Evolutionary conservation across 768 basidiomycete species (phyloP), one percentile per base, ranked within the genome.

Genomic region (Asterophora lycoperdoides): DNA sequence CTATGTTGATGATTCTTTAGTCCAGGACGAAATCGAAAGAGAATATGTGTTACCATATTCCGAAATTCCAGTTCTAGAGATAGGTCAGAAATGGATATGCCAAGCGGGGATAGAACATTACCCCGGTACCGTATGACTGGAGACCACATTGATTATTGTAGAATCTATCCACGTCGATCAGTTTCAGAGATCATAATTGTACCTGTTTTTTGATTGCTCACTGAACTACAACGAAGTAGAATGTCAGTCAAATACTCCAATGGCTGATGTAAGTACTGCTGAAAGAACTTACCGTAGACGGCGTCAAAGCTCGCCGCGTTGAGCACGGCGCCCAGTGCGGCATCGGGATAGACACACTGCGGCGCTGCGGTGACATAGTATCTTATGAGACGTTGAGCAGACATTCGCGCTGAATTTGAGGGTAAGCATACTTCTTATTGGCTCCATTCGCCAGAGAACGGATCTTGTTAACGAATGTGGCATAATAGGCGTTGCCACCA

Each of bases 301-400:
- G 83, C 84, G 64, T 89, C 86, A 54, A 88, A 89, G 4, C 62
- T 72, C 9, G 78, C 84, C 1, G 71, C 57, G 57, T 85, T 78
- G 47, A 88, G 67, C 17, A 84, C 80, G 8, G 70, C 69, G 9
- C 81, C 76, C 5, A 88, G 65, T 39, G 76, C 73, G 6, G 73
- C 75, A 59, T 88, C 86, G 2, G 86, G 84, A 68, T 76, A 89
- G 4, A 83, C 80, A 56, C 86, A 88, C 61, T 72, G 84, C 26
- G 78, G 80, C 8, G 81, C 80, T 33, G 75, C 83, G 46, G 83
- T 83, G 44, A 86, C 65, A 57, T 81, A 85, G 66, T 82, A 87
- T 57, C 80, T 82, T 46, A 23, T 28, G 20, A 40, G 20, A 15
- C 33, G 23, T 17, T 47, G 46, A 52, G 23, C n/a, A 28, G 32